These are phyloP conservation scores for Daldinia vernicosa DNA, from an alignment of 495 filamentous ascomycete species.

Conservation along the genomic window DNA sequence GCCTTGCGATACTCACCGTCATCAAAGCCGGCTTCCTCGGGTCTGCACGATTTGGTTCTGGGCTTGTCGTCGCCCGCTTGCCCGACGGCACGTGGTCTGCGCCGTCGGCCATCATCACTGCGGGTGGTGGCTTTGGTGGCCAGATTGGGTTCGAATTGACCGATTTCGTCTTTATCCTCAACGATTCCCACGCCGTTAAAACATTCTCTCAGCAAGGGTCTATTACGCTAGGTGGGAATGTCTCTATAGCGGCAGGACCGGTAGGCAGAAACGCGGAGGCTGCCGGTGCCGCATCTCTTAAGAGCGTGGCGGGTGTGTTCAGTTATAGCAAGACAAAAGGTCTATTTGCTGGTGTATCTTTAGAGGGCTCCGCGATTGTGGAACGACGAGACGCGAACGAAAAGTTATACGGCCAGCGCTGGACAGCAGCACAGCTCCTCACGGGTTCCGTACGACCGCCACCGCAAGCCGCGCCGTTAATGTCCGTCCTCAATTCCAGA, in stretches of 20 bases:
- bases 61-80: constrained; percentile 92
- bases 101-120: constrained; percentile 88
- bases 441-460: constrained; percentile 80
- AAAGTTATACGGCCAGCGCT: constrained; percentile 86
- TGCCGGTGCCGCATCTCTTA: constrained; percentile 90
- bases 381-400: constrained; percentile 97
- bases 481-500: constrained; percentile 83
- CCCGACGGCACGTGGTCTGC: constrained; percentile 93
- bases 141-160: constrained; percentile 98
- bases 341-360: constrained; percentile 91
- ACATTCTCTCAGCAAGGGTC: constrained; percentile 94
- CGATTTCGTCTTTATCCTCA: constrained; percentile 98
- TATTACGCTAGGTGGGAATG: constrained; percentile 93
- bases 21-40: constrained; percentile 96
- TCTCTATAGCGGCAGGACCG: constrained; percentile 93
- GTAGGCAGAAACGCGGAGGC: constrained; percentile 96
- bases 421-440: constrained; percentile 84
- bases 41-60: constrained; percentile 90
- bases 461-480: constrained; percentile 81
- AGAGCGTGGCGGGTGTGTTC: constrained; percentile 90
- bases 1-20: constrained; percentile 93
- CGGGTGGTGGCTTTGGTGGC: constrained; percentile 92
- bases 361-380: constrained; percentile 90
- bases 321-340: constrained; percentile 98
- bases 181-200: constrained; percentile 88